Percentiles rank a stretch among this genome's conserved stretches.
These are phyloP conservation scores for Cryptococcus sp. DNA, from an alignment of 1,284 basidiomycete species.

Conservation along the genomic window DNA sequence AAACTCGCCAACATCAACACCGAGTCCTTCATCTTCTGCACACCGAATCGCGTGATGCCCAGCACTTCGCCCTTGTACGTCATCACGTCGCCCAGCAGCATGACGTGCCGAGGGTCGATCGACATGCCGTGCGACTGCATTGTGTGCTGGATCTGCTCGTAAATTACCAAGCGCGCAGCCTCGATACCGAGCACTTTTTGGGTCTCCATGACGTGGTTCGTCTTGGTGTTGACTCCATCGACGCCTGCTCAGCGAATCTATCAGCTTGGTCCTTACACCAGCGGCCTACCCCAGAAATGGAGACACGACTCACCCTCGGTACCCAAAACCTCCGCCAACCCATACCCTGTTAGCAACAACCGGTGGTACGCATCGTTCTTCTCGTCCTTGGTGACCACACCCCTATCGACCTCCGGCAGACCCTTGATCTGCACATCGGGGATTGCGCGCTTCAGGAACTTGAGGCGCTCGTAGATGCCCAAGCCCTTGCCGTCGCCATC, in stretches of 20 bases:
- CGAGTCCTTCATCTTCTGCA: slow-evolving; percentile 99
- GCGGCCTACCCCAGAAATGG: too few relatives aligned
- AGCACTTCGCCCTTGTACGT: slow-evolving; percentile 98
- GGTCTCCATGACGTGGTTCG: slow-evolving; percentile 97
- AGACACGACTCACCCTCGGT: slow-evolving; percentile 69
- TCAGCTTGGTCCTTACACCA: too few relatives aligned
- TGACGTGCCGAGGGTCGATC: slow-evolving; percentile 98
- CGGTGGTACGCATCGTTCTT: slow-evolving; percentile 52
- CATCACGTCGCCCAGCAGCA: slow-evolving; percentile 99
- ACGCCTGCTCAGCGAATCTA: slow-evolving; percentile 60
- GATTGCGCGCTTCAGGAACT: slow-evolving; percentile 76
- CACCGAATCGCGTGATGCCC: slow-evolving; percentile 98
- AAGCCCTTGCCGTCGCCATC: slow-evolving; percentile 56
- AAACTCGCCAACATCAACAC: slow-evolving; percentile 99
- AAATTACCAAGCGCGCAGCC: slow-evolving; percentile 89
- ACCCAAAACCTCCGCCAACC: slow-evolving; percentile 95
- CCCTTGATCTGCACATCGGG: slow-evolving; percentile 90
- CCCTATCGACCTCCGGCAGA: slow-evolving; percentile 76
- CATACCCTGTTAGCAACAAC: slow-evolving; percentile 92
- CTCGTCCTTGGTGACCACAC: slow-evolving; percentile 84
- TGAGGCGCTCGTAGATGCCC: slow-evolving; percentile 70
- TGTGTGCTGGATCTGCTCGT: slow-evolving; percentile 95
- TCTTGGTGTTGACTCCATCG: slow-evolving; percentile 83
- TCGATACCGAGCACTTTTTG: slow-evolving; percentile 94
- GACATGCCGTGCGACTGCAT: slow-evolving; percentile 98